These are phyloP conservation scores for Alloascoidea hylecoeti DNA, from an alignment of 805 yeast species.

Conservation along the genomic window DNA sequence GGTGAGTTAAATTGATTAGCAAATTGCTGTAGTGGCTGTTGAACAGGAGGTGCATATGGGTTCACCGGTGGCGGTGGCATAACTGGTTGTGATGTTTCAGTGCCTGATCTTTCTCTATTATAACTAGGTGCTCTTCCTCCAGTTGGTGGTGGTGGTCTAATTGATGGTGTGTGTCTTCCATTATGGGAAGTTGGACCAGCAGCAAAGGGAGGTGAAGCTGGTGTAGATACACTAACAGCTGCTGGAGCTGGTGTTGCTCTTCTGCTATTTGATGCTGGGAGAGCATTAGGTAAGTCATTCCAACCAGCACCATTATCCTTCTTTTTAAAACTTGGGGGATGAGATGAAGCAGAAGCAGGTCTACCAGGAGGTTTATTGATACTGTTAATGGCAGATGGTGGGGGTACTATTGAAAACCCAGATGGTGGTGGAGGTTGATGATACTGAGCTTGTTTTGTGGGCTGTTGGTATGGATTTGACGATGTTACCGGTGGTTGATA, in stretches of 20 bases:
- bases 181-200: constrained; percentile 46
- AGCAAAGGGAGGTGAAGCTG: constrained; percentile 10
- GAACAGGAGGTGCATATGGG: constrained; percentile 11
- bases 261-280: constrained; percentile 10
- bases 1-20: constrained; percentile 4
- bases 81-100: constrained; percentile 6
- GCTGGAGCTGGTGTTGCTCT: constrained; percentile 7
- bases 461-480: constrained; percentile 1
- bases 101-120: constrained; percentile 3
- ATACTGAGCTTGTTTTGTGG: constrained; percentile 4
- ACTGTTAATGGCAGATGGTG: constrained; percentile 11
- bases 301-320: constrained; percentile 13
- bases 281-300: constrained; percentile 15
- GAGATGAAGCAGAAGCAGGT: constrained; percentile 12
- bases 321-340: constrained; percentile 6
- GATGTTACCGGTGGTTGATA: too few species aligned
- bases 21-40: constrained; percentile 2
- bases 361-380: constrained; percentile 12
- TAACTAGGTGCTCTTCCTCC: constrained; percentile 5
- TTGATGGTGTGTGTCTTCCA: constrained; percentile 12
- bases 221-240: constrained; percentile 11
- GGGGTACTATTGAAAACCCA: constrained; percentile 9
- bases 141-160: constrained; percentile 20
- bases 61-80: constrained; percentile 12
- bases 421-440: too few species aligned